Evolutionary conservation across 176 grass and related monocot species (phyloP).

Genomic region (maize (Zea mays)): Zm-B73-REFERENCE-NAM-5.0 NC_050102.1:171621501-171622000

Average conservation of each 20-base stretch:
- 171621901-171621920: not conserved
- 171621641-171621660: no score
- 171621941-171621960: constrained; percentile 1
- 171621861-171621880: not conserved
- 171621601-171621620: no score
- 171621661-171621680: no score
- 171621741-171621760: not conserved
- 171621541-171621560: no score
- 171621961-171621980: not conserved
- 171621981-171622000: not conserved
- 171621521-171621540: no score
- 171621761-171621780: not conserved
- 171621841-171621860: not conserved
- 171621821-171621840: not conserved
- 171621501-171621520: no score
- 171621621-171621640: no score
- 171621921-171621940: not conserved
- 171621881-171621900: constrained; percentile 5
- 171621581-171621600: no score
- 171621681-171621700: no score
- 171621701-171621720: no score
- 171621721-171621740: not conserved
- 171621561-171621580: no score
- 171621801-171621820: constrained; percentile 4
- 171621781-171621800: not conserved